phyloP scores from a whole-genome alignment of 129 eudicot species.

The Saposhnikovia divaricata region DNA sequence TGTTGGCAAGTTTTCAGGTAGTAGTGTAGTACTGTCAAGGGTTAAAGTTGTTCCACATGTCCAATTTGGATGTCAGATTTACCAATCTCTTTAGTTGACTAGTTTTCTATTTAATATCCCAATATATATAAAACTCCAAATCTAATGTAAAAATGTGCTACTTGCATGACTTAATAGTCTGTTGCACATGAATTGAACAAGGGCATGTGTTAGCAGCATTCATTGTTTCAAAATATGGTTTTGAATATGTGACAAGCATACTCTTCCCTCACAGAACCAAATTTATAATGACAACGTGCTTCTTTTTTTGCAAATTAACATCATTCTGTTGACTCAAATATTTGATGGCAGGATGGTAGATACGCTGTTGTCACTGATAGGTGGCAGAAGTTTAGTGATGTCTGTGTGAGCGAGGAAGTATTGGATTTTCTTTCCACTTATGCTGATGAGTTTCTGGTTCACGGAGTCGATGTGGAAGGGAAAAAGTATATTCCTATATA shows the following conservation, averaged over 20 bases:
- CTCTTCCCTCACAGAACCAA: not conserved
- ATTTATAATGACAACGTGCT: not conserved
- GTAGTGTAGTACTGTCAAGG: not conserved
- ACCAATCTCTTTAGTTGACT: not conserved
- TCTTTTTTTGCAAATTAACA: not conserved
- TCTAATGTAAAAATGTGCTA: not conserved
- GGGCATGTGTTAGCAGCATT: not conserved
- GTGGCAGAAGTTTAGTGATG: slow-evolving; percentile 97
- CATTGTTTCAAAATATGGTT: not conserved
- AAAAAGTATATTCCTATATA: slow-evolving; percentile 52
- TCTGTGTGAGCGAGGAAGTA: slow-evolving; percentile 52
- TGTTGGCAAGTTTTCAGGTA: not conserved
- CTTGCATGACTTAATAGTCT: not conserved
- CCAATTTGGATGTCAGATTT: not conserved
- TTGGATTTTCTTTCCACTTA: slow-evolving; percentile 60
- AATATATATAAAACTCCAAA: not conserved
- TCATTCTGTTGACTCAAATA: slow-evolving; percentile 10
- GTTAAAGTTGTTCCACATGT: not conserved
- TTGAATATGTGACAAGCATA: not conserved
- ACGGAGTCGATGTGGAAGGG: slow-evolving; percentile 99
- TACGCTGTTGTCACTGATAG: slow-evolving; percentile 93
- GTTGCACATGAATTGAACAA: not conserved
- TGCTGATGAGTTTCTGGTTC: slow-evolving; percentile 95
- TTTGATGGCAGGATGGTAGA: slow-evolving; percentile 52
- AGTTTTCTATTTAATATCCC: not conserved